A percentile compares a stretch with the other conserved stretches of the same genome.
phyloP scores from a whole-genome alignment of 208 protist genomes.

The Crithidia fasciculata region DNA sequence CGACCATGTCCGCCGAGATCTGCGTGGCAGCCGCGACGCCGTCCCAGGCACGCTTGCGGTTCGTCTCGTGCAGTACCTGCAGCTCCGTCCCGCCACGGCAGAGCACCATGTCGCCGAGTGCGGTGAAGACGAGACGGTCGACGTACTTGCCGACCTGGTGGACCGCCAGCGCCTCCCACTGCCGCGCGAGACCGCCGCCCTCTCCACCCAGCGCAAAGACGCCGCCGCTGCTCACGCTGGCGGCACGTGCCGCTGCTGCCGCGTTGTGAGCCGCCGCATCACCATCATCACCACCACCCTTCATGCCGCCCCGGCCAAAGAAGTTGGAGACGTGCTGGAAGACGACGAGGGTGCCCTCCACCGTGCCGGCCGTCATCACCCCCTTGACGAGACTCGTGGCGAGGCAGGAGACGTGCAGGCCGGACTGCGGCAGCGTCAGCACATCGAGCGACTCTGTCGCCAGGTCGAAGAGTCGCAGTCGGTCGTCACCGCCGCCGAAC shows the following conservation, averaged over 20 bases:
- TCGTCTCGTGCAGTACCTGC: slow-evolving; percentile 87
- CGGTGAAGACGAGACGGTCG: slow-evolving; percentile 64
- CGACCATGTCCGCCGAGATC: slow-evolving; percentile 85
- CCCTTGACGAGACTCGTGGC: slow-evolving; percentile 38
- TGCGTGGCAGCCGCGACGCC: slow-evolving; percentile 85
- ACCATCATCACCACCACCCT: background rate
- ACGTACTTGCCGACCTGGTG: slow-evolving; percentile 72
- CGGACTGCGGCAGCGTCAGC: slow-evolving; percentile 58
- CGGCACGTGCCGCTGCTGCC: background rate
- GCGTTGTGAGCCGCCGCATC: background rate
- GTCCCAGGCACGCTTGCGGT: slow-evolving; percentile 85
- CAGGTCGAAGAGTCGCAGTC: slow-evolving; percentile 86
- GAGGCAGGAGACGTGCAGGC: slow-evolving; percentile 63
- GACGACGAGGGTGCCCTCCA: slow-evolving; percentile 71
- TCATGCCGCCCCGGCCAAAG: background rate
- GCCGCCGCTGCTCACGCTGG: background rate
- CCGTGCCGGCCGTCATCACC: slow-evolving; percentile 63
- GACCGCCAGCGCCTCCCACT: slow-evolving; percentile 79
- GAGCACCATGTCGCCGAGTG: slow-evolving; percentile 63
- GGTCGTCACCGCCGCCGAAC: slow-evolving; percentile 80
- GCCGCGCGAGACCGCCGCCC: slow-evolving; percentile 33
- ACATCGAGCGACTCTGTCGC: slow-evolving; percentile 73
- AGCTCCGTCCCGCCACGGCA: slow-evolving; percentile 59
- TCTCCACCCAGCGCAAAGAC: slow-evolving; percentile 12
- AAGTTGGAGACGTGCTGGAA: slow-evolving; percentile 41